Evolutionary conservation across 2,329 filamentous ascomycete species (phyloP).

Genomic region (Cladosporium sp.): DNA sequence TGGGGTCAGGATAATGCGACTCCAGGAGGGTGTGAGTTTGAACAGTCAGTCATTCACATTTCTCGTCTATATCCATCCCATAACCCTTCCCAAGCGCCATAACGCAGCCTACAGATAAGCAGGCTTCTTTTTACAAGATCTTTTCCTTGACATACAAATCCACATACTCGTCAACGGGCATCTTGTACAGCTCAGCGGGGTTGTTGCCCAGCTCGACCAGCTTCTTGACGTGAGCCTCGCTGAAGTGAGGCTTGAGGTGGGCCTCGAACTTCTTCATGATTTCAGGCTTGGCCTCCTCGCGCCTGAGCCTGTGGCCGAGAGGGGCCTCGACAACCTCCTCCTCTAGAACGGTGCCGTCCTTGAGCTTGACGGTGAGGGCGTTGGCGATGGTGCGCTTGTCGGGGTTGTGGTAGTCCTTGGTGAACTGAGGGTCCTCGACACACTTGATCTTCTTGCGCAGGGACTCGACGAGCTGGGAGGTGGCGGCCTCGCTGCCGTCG

Average conservation of each 20-base stretch:
- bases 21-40: no score
- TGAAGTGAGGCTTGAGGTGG: slow-evolving; percentile 81
- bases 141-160: slow-evolving; percentile 68
- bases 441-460: slow-evolving; percentile 92
- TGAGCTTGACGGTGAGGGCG: slow-evolving; percentile 88
- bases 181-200: slow-evolving; percentile 68
- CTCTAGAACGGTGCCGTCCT: slow-evolving; percentile 86
- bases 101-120: no score
- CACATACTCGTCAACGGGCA: slow-evolving; percentile 89
- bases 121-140: slow-evolving; percentile 30
- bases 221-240: slow-evolving; percentile 71
- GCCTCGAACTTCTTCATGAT: slow-evolving; percentile 94
- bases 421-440: slow-evolving; percentile 94
- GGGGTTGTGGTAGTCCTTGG: slow-evolving; percentile 91
- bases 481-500: slow-evolving; percentile 88
- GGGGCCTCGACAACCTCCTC: slow-evolving; percentile 93
- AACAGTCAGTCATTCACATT: no score
- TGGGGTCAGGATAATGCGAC: no score
- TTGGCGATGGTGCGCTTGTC: slow-evolving; percentile 94
- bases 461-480: slow-evolving; percentile 81
- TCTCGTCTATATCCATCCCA: no score
- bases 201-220: slow-evolving; percentile 77
- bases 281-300: slow-evolving; percentile 96
- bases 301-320: slow-evolving; percentile 82
- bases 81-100: no score